A percentile compares a stretch with the other conserved stretches of the same genome.
Conservation (phyloP, 2,329 filamentous ascomycete species). For the Fusarium devonianum region DNA sequence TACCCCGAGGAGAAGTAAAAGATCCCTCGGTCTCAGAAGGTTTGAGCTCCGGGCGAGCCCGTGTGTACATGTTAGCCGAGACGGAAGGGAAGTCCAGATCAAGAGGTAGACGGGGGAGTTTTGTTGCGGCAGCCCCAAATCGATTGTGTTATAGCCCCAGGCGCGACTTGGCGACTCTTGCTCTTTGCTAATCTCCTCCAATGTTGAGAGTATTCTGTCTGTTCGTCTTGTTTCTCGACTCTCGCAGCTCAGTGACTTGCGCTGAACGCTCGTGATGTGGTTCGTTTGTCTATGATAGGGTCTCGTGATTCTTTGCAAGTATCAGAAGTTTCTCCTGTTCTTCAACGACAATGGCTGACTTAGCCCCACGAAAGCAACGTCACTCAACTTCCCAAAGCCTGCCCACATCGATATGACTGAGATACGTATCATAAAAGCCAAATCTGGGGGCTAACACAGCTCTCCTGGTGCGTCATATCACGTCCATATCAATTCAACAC, state of each 20-base stretch:
- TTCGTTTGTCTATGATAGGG: background rate
- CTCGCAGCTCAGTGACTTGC: conserved; percentile 8
- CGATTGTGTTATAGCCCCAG: conserved; percentile 45
- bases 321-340: too few relatives aligned
- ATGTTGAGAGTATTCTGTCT: conserved; percentile 34
- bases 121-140: conserved; percentile 44
- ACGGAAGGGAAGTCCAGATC: conserved; percentile 39
- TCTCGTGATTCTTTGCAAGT: too few relatives aligned
- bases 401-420: too few relatives aligned
- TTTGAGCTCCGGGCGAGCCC: conserved; percentile 34
- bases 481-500: background rate
- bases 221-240: conserved; percentile 7
- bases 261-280: background rate
- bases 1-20: conserved; percentile 72
- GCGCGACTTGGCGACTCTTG: conserved; percentile 35
- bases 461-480: too few relatives aligned
- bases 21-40: conserved; percentile 27
- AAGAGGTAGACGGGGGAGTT: conserved; percentile 43
- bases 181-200: conserved; percentile 34
- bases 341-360: too few relatives aligned
- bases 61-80: conserved; percentile 50
- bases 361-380: too few relatives aligned
- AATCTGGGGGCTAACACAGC: too few relatives aligned
- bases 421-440: too few relatives aligned
- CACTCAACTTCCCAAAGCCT: too few relatives aligned